These are phyloP conservation scores for Pichia sp. DNA, from an alignment of 1,139 yeast genomes.

Conservation along the genomic window DNA sequence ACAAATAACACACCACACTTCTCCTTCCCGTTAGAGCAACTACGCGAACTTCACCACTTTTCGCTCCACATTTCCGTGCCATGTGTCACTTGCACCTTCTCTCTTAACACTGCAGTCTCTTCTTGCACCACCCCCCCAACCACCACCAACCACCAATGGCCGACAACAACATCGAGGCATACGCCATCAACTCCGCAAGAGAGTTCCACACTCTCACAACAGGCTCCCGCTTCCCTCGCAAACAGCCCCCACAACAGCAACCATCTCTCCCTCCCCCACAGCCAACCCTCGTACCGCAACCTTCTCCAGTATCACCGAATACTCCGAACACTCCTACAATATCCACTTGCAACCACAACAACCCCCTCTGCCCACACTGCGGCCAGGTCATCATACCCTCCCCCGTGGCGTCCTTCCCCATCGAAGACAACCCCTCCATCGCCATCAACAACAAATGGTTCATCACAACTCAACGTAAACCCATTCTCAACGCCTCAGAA, in stretches of 20 bases:
- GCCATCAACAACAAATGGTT: constrained; percentile 67
- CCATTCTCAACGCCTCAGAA: constrained; percentile 74
- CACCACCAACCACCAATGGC: background rate
- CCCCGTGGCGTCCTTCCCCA: constrained; percentile 62
- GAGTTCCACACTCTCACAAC: constrained; percentile 49
- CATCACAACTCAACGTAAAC: constrained; percentile 67
- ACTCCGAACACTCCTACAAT: no score
- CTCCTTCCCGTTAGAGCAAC: no score
- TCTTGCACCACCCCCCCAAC: no score
- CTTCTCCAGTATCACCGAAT: no score
- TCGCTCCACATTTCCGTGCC: no score
- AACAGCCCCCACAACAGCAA: no score
- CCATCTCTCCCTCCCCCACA: no score
- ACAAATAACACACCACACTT: no score
- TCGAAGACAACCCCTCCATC: constrained; percentile 64
- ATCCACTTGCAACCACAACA: constrained; percentile 18
- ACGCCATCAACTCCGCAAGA: constrained; percentile 61
- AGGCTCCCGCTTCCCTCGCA: constrained; percentile 26
- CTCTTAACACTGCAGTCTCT: no score
- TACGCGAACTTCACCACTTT: no score
- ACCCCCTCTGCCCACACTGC: constrained; percentile 62
- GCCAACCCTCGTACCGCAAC: no score
- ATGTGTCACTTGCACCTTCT: no score
- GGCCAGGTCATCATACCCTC: constrained; percentile 74
- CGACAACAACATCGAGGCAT: constrained; percentile 41